phyloP scores from a whole-genome alignment of 75 land plant genomes.

The Larix kaempferi region DNA sequence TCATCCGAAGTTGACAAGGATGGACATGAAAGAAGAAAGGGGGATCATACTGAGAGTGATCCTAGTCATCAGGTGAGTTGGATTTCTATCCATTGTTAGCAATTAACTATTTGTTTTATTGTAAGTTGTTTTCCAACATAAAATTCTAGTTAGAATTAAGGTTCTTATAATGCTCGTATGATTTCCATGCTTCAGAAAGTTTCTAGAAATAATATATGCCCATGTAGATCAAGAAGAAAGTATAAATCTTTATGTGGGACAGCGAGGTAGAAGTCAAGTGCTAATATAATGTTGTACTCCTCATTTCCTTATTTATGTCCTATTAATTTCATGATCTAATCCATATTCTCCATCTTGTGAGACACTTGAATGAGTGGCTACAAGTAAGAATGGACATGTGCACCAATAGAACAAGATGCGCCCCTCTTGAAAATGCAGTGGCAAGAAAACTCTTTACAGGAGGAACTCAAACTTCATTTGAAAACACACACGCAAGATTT shows the following conservation, averaged over 20 bases:
- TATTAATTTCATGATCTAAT: too few relatives aligned
- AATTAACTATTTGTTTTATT: background rate
- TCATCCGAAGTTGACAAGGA: background rate
- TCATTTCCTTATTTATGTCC: background rate
- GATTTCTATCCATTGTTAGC: background rate
- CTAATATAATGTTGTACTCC: conserved; percentile 26
- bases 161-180: background rate
- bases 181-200: conserved; percentile 42
- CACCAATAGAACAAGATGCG: too few relatives aligned
- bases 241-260: conserved; percentile 76
- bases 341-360: too few relatives aligned
- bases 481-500: too few relatives aligned
- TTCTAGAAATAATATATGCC: conserved; percentile 60
- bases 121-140: background rate
- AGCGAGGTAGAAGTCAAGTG: conserved; percentile 22
- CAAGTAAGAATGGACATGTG: too few relatives aligned
- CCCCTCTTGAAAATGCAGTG: too few relatives aligned
- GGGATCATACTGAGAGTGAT: conserved; percentile 4
- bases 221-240: conserved; percentile 86
- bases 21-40: conserved; percentile 8
- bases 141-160: background rate
- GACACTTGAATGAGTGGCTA: too few relatives aligned
- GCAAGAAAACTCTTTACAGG: too few relatives aligned
- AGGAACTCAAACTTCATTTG: too few relatives aligned
- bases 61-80: conserved; percentile 12